These are phyloP conservation scores for Beauveria sp. DNA, from an alignment of 2,329 filamentous ascomycete genomes.

Conservation along the genomic window DNA sequence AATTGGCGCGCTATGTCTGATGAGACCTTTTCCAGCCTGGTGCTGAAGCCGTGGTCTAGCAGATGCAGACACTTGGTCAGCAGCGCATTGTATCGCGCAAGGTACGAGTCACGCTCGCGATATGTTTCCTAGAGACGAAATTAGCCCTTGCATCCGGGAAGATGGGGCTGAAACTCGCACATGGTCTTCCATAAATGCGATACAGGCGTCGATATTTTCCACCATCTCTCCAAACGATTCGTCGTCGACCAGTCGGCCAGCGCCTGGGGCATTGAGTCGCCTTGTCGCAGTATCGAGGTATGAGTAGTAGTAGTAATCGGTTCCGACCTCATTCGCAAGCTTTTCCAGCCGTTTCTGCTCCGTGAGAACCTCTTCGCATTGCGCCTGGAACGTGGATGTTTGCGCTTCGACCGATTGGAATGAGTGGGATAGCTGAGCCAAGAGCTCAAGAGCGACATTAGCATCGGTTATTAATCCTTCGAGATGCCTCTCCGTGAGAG, in stretches of 20 bases:
- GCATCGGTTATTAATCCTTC: constrained; percentile 72
- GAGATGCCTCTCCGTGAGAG: constrained; percentile 74
- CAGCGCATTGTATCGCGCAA: constrained; percentile 77
- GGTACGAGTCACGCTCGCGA: constrained; percentile 79
- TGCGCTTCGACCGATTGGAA: constrained; percentile 84
- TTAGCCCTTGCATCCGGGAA: constrained; percentile 11
- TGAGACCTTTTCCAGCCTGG: constrained; percentile 44
- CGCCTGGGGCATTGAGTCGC: constrained; percentile 84
- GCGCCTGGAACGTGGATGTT: constrained; percentile 85
- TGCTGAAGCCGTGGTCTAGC: constrained; percentile 50
- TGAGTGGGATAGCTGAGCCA: constrained; percentile 73
- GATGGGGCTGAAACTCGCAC: constrained; percentile 37
- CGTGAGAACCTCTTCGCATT: constrained; percentile 79
- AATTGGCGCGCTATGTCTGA: constrained; percentile 49
- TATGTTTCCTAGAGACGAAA: constrained; percentile 57
- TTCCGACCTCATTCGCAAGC: constrained; percentile 76
- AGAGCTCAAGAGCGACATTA: constrained; percentile 63
- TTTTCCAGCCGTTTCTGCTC: constrained; percentile 74
- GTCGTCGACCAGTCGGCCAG: constrained; percentile 75
- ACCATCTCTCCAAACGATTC: constrained; percentile 85
- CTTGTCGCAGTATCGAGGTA: constrained; percentile 89
- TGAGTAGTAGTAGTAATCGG: constrained; percentile 88
- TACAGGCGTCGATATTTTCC: constrained; percentile 77
- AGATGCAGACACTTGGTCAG: constrained; percentile 60
- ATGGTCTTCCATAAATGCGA: constrained; percentile 86